A percentile compares a stretch with the other conserved stretches of the same genome.
These are phyloP conservation scores for Panicum miliaceum DNA, from an alignment of 176 grass and related monocot genomes.

Conservation along the genomic window DNA sequence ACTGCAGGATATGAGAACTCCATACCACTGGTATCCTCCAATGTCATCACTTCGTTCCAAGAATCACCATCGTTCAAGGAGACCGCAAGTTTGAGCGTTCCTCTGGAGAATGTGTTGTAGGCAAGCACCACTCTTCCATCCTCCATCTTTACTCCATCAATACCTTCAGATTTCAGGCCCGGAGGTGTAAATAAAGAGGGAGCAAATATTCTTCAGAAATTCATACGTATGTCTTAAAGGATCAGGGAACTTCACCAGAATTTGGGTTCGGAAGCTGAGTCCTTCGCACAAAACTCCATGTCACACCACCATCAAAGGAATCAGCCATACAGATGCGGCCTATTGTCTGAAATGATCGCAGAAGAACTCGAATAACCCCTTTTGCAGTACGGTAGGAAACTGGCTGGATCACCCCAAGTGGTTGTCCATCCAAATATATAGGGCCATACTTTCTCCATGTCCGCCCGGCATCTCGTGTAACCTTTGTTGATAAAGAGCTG, in stretches of 20 bases:
- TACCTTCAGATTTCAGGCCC: constrained; percentile 34
- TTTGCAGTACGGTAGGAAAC: constrained; percentile 76
- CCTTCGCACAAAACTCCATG: constrained; percentile 62
- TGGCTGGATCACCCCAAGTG: constrained; percentile 92
- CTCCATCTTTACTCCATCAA: constrained; percentile 71
- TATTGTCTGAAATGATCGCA: constrained; percentile 76
- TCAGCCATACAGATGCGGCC: constrained; percentile 69
- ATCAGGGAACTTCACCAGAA: constrained; percentile 55
- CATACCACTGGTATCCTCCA: constrained; percentile 56
- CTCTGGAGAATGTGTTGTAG: constrained; percentile 70
- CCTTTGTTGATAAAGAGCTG: constrained; percentile 49
- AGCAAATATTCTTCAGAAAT: constrained; percentile 7
- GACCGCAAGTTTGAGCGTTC: constrained; percentile 54
- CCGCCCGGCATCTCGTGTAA: constrained; percentile 64
- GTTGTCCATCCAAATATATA: constrained; percentile 73
- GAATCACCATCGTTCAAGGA: constrained; percentile 59
- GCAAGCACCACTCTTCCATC: constrained; percentile 60
- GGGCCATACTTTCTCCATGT: constrained; percentile 91
- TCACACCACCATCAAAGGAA: constrained; percentile 64
- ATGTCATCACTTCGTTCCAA: constrained; percentile 59
- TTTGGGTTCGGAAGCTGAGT: constrained; percentile 91
- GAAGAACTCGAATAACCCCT: constrained; percentile 67
- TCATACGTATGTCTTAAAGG: background rate
- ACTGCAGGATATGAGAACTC: constrained; percentile 67
- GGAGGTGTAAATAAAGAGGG: background rate